Conservation (phyloP, 2,329 filamentous ascomycete genomes). For the Helotiales sp. region DNA sequence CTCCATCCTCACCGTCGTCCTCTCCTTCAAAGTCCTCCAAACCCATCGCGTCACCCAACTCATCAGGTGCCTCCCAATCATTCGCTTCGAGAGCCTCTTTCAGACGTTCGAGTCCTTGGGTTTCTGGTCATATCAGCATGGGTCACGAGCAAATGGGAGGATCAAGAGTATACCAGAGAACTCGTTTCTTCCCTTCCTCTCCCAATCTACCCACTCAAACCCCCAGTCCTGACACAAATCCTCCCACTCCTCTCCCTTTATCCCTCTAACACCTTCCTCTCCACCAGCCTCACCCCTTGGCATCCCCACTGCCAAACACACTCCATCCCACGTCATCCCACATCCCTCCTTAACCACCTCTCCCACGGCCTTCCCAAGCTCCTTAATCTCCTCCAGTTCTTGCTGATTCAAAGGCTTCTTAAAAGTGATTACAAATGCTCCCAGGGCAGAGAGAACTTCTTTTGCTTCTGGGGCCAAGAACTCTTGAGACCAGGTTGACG, state of each 20-base stretch:
- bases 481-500: conserved; percentile 50
- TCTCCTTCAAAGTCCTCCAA: conserved; percentile 38
- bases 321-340: conserved; percentile 65
- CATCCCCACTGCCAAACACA: conserved; percentile 59
- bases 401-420: conserved; percentile 38
- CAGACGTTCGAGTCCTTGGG: conserved; percentile 57
- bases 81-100: conserved; percentile 65
- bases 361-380: conserved; percentile 52
- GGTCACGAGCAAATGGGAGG: background rate
- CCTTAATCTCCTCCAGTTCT: conserved; percentile 30
- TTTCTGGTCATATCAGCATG: conserved; percentile 44
- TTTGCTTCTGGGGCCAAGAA: conserved; percentile 62
- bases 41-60: conserved; percentile 37
- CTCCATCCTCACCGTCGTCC: conserved; percentile 27
- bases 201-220: conserved; percentile 63
- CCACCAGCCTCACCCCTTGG: conserved; percentile 30
- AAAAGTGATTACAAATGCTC: conserved; percentile 58
- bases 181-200: conserved; percentile 50
- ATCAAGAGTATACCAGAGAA: conserved; percentile 50
- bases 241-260: conserved; percentile 57
- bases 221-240: conserved; percentile 56
- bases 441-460: conserved; percentile 62
- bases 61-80: conserved; percentile 54
- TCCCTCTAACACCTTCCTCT: conserved; percentile 38
- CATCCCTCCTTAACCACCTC: conserved; percentile 56